These are phyloP conservation scores for Lasiodiplodia hormozganensis DNA, from an alignment of 2,329 filamentous ascomycete genomes.

Conservation along the genomic window DNA sequence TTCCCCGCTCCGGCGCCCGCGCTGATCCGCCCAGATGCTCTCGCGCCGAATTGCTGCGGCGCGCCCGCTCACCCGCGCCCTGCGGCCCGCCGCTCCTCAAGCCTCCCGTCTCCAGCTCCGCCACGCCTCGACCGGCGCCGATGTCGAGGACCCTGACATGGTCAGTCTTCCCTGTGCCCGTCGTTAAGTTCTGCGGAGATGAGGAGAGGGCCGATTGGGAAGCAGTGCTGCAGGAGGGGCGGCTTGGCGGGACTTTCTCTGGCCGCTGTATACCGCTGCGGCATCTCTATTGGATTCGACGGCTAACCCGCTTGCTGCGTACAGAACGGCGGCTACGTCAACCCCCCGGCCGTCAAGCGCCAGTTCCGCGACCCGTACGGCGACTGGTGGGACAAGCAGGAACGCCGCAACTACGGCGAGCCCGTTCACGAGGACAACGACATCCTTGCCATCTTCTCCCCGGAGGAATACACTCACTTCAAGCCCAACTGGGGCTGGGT, in stretches of 20 bases:
- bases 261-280: neutral
- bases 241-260: conserved; percentile 5
- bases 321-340: conserved; percentile 84
- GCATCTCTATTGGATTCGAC: neutral
- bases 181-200: neutral
- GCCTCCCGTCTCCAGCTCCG: conserved; percentile 47
- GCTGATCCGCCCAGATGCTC: conserved; percentile 45
- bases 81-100: conserved; percentile 41
- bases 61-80: conserved; percentile 48
- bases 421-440: conserved; percentile 97
- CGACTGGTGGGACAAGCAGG: conserved; percentile 97
- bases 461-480: conserved; percentile 87
- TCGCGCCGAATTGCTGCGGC: conserved; percentile 50
- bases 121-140: conserved; percentile 42
- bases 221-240: conserved; percentile 2
- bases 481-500: conserved; percentile 76
- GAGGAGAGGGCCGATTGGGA: neutral
- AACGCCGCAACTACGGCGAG: conserved; percentile 95
- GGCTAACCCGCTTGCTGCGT: conserved; percentile 24
- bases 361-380: conserved; percentile 91
- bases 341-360: conserved; percentile 81
- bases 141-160: conserved; percentile 71
- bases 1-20: too few relatives aligned
- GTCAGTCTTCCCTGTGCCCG: conserved; percentile 52
- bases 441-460: conserved; percentile 85